A percentile compares a stretch with the other conserved stretches of the same genome.
Evolutionary conservation across 2,329 filamentous ascomycete species (phyloP).

Genomic region (Dactylellina cionopaga): DNA sequence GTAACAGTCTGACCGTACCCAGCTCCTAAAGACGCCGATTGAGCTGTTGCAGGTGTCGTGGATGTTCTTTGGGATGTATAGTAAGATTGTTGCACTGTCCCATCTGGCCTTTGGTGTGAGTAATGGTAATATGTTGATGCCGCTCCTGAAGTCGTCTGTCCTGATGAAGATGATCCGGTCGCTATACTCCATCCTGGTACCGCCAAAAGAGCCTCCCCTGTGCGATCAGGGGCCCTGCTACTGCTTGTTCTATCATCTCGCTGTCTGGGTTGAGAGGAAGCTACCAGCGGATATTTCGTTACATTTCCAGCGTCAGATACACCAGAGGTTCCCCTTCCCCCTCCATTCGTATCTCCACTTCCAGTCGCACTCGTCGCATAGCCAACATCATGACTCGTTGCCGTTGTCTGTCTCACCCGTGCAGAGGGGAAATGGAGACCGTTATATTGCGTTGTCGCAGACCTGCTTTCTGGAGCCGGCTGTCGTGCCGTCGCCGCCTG

Average conservation of each 20-base stretch:
- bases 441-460: slow-evolving; percentile 36
- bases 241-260: background rate
- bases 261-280: slow-evolving; percentile 14
- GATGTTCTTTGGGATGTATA: slow-evolving; percentile 10
- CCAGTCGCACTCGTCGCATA: background rate
- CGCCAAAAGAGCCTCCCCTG: slow-evolving; percentile 17
- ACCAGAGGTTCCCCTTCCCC: background rate
- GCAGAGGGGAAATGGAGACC: slow-evolving; percentile 39
- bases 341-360: background rate
- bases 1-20: background rate
- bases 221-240: slow-evolving; percentile 10
- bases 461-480: slow-evolving; percentile 3
- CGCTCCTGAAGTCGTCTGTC: background rate
- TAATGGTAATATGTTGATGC: background rate
- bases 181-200: slow-evolving; percentile 5
- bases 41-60: background rate
- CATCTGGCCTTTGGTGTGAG: slow-evolving; percentile 8
- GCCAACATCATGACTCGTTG: background rate
- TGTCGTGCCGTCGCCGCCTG: background rate
- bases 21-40: background rate
- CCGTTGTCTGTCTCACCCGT: slow-evolving; percentile 16
- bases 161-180: background rate
- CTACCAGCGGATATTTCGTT: too few species aligned
- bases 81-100: slow-evolving; percentile 4
- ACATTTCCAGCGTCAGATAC: background rate